These are phyloP conservation scores for Leucocoprinus leucothites DNA, from an alignment of 768 basidiomycete species.

Conservation along the genomic window DNA sequence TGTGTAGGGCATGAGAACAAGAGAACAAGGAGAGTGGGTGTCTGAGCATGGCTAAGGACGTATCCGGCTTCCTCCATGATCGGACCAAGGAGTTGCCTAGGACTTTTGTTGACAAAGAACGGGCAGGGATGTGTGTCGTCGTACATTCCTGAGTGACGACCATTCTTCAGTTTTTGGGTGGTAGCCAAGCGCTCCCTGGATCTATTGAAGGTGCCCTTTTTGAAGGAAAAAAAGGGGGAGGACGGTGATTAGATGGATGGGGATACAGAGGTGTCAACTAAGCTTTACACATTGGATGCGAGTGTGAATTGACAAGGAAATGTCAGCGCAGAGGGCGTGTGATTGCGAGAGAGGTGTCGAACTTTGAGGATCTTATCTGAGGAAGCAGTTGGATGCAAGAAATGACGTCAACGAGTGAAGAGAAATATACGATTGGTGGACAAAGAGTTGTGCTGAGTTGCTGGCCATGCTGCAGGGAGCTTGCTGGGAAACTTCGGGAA, in stretches of 20 bases:
- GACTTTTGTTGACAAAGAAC: background rate
- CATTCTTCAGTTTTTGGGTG: background rate
- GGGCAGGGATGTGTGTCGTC: background rate
- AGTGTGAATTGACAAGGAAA: background rate
- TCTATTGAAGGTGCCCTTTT: background rate
- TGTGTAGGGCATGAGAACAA: constrained; percentile 1
- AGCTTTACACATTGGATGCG: background rate
- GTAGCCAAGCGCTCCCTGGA: background rate
- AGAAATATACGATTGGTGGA: no score
- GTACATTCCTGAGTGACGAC: background rate
- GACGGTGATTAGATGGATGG: background rate
- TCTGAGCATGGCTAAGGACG: background rate
- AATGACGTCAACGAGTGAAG: no score
- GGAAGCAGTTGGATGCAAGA: no score
- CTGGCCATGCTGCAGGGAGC: no score
- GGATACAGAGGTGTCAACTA: background rate
- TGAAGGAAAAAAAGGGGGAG: background rate
- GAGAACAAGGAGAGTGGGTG: background rate
- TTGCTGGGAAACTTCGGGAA: no score
- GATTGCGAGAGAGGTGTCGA: background rate
- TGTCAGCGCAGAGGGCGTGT: background rate
- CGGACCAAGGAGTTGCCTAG: constrained; percentile 3
- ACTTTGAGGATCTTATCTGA: no score
- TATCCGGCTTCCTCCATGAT: constrained; percentile 7
- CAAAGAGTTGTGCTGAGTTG: no score